A percentile compares a stretch with the other conserved stretches of the same genome.
These are phyloP conservation scores for Paraphoma sp. DNA, from an alignment of 2,329 filamentous ascomycete species.

Conservation along the genomic window DNA sequence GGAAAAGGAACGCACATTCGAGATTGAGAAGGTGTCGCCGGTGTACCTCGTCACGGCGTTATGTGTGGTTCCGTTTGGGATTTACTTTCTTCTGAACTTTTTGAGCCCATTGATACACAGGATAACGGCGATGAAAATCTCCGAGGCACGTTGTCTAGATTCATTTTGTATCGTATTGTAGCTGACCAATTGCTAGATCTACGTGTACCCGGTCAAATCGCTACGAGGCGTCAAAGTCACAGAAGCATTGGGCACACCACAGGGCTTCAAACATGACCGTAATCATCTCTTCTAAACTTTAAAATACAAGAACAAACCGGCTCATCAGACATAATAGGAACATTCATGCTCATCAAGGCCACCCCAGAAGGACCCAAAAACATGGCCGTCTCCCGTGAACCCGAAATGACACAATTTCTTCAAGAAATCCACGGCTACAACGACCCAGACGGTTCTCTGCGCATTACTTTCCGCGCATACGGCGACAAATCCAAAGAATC, in stretches of 20 bases:
- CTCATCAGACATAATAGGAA: constrained; percentile 45
- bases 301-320: constrained; percentile 41
- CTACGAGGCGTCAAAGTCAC: constrained; percentile 49
- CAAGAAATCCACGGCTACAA: constrained; percentile 44
- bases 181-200: constrained; percentile 42
- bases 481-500: constrained; percentile 29
- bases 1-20: constrained; percentile 14
- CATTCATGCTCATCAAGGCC: constrained; percentile 51
- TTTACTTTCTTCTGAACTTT: constrained; percentile 28
- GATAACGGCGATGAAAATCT: constrained; percentile 39
- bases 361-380: constrained; percentile 47
- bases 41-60: constrained; percentile 28
- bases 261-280: constrained; percentile 56
- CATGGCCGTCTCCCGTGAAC: constrained; percentile 51
- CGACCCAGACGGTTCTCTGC: constrained; percentile 41
- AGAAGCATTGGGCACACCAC: constrained; percentile 48
- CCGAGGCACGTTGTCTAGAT: constrained; percentile 31
- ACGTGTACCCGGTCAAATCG: constrained; percentile 58
- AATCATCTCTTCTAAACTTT: constrained; percentile 4
- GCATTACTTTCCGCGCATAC: constrained; percentile 49
- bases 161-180: neutral
- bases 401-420: constrained; percentile 51
- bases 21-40: constrained; percentile 26
- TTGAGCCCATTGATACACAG: constrained; percentile 30
- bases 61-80: constrained; percentile 24